Evolutionary conservation across 495 filamentous ascomycete genomes (phyloP), one percentile per base, ranked within the genome.

Genomic region (Penicillium canariense): DNA sequence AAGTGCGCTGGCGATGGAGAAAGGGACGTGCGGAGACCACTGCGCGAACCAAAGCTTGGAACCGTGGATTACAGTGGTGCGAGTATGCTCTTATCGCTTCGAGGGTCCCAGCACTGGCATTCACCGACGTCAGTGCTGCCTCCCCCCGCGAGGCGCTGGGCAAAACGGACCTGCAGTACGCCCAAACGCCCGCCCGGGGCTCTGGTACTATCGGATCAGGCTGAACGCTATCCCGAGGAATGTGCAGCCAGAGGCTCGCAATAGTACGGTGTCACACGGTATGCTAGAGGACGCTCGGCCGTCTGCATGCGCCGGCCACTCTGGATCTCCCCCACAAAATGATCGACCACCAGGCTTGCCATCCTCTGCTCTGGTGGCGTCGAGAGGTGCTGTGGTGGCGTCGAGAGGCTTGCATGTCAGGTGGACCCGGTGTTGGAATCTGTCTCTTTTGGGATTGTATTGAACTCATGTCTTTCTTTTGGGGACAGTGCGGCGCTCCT

Each of bases 291-390:
- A 18, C n/a, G 46, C 7, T 50, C 23, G 20, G 45, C 15, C 17
- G 25, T 26, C 17, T 58, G 39, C 48, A 55, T 35, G 35, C 31
- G 14, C 15, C 26, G 35, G 48, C 52, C 48, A 48, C 30, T 48
- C 43, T 53, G 48, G 30, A 50, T 28, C 34, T 53, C 27, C 58
- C 58, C 58, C 58, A 49, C 58, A 60, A 54, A 57, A 50, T 58
- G 50, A 57, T 58, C 46, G 39, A 40, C 54, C 17, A 25, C 5
- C 35, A 27, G 17, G 11, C 15, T 36, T 38, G 39, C 38, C 34
- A 22, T 8, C n/a, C 43, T 12, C 15, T 28, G 26, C 17, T 40
- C 47, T 17, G 34, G 54, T 58, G 46, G 54, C 35, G 44, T 32
- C 12, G 22, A 38, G 43, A 51, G 56, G 60, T n/a, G n/a, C 17